Conservation (phyloP, 176 grass and related monocot genomes). For the Hyparrhenia diplandra region DNA sequence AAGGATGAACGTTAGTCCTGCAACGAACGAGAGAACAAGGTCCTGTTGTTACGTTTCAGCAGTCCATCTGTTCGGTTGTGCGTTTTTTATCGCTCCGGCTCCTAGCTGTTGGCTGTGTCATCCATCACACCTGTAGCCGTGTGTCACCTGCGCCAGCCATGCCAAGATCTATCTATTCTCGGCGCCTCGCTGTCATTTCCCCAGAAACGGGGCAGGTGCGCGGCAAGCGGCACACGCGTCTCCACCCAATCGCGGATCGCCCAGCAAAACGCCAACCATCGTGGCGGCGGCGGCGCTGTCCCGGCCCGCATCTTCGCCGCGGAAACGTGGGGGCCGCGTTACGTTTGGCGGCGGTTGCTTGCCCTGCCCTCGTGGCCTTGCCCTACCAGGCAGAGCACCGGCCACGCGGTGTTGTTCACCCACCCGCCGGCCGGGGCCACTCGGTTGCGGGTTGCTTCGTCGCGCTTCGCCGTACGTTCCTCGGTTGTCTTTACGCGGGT, state of each 20-base stretch:
- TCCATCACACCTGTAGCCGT: background rate
- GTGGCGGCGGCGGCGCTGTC: background rate
- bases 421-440: background rate
- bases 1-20: background rate
- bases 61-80: background rate
- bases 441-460: constrained; percentile 22
- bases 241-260: background rate
- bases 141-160: background rate
- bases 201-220: no score
- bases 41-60: background rate
- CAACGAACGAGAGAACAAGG: background rate
- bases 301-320: background rate
- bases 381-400: background rate
- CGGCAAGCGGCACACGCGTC: background rate
- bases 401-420: background rate
- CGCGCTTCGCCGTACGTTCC: constrained; percentile 8
- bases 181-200: background rate
- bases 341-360: background rate
- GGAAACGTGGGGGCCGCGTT: background rate
- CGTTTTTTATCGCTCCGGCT: background rate
- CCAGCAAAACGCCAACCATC: background rate
- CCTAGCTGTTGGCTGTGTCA: background rate
- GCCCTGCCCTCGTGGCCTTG: no score
- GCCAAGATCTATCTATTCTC: background rate
- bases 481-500: background rate